A percentile compares a stretch with the other conserved stretches of the same genome.
phyloP scores from a whole-genome alignment of 768 basidiomycete species.

The Mycena albidolilacea region DNA sequence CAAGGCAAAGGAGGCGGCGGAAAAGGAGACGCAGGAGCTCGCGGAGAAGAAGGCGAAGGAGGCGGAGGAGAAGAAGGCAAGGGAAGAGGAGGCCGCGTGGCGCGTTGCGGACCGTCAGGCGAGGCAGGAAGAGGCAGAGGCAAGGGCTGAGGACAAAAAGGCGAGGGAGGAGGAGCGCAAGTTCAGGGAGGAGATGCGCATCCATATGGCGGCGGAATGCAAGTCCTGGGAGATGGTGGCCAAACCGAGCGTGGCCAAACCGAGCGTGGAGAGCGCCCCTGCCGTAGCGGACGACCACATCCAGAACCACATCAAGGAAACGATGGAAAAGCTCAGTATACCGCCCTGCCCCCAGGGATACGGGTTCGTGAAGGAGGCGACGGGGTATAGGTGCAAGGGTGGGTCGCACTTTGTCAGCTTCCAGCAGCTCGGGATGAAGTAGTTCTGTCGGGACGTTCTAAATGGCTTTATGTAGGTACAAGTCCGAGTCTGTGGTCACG shows the following conservation, averaged over 20 bases:
- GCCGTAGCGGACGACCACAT: constrained; percentile 3
- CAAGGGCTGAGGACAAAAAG: no score
- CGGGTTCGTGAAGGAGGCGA: constrained; percentile 1
- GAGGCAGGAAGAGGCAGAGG: no score
- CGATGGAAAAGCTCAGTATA: constrained; percentile 9
- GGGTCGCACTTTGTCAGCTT: constrained; percentile 14
- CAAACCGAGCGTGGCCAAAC: not conserved
- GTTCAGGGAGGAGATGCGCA: not conserved
- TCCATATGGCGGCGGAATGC: not conserved
- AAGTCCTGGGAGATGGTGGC: not conserved
- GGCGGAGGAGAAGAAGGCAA: not conserved
- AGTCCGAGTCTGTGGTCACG: no score
- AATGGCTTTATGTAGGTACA: no score
- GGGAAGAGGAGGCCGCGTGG: no score
- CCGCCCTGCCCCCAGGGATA: constrained; percentile 8
- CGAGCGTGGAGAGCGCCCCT: constrained; percentile 7
- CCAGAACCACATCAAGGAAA: constrained; percentile 15
- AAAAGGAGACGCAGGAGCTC: constrained; percentile 6
- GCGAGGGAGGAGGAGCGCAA: not conserved
- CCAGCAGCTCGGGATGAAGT: constrained; percentile 20
- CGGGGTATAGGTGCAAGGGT: constrained; percentile 20
- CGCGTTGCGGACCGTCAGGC: no score
- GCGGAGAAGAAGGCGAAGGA: not conserved
- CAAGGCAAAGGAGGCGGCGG: constrained; percentile 34
- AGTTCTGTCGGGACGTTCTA: no score